phyloP scores from a whole-genome alignment of 768 basidiomycete species.

The Termitomyces sp. region DNA sequence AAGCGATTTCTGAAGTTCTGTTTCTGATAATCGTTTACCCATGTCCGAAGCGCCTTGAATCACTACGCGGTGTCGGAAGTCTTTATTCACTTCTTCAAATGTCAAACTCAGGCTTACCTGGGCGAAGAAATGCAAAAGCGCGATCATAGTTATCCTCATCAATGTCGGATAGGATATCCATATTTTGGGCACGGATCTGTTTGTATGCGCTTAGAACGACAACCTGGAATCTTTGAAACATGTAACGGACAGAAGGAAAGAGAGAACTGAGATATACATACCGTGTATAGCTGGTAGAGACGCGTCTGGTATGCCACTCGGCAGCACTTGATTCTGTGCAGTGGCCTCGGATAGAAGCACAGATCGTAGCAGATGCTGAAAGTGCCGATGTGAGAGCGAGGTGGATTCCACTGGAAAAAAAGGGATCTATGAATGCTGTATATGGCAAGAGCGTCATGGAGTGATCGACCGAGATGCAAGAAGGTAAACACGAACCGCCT shows the following conservation, averaged over 20 bases:
- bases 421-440: conserved; percentile 62
- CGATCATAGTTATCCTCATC: conserved; percentile 71
- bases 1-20: conserved; percentile 70
- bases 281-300: conserved; percentile 61
- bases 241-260: not conserved
- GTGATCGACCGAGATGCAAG: not conserved
- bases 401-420: conserved; percentile 66
- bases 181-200: conserved; percentile 61
- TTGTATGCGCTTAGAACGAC: conserved; percentile 75
- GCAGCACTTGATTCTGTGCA: conserved; percentile 47
- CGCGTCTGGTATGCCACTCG: conserved; percentile 54
- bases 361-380: conserved; percentile 55
- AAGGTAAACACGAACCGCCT: conserved; percentile 43
- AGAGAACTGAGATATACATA: conserved; percentile 31
- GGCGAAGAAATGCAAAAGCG: conserved; percentile 61
- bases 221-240: conserved; percentile 52
- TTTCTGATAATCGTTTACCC: conserved; percentile 68
- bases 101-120: conserved; percentile 38
- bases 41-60: conserved; percentile 82
- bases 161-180: conserved; percentile 58
- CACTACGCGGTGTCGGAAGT: conserved; percentile 38
- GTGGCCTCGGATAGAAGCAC: conserved; percentile 51
- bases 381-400: conserved; percentile 62
- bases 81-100: not conserved
- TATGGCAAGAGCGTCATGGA: not conserved